Evolutionary conservation across 257 asterid genomes (phyloP), one percentile per base, ranked within the genome.

Genomic region (Perilla frutescens): DNA sequence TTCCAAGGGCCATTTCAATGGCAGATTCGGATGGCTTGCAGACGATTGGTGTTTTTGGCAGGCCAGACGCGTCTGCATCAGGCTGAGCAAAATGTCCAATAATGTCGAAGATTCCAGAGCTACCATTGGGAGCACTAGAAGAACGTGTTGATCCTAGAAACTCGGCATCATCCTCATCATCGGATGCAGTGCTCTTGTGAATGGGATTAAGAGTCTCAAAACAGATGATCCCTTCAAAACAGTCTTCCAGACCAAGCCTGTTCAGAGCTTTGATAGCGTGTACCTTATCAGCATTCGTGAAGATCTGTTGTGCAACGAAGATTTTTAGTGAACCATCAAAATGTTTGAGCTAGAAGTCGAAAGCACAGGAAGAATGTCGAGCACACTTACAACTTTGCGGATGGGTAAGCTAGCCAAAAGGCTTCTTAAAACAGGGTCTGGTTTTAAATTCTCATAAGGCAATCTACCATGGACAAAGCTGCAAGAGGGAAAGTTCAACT

Each of bases 391-490:
- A 20, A 92, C 92, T 92, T 88, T 92, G 8, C 96, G 90, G 2
- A 80, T 71, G 15, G 96, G 98, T 83, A 90, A 71, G 82, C 94
- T 87, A 47, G 85, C 56, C 86, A 95, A 73, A 75, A 90, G 96
- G 81, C 89, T 87, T 78, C 93, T 85, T 57, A 95, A 53, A 69
- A 92, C 91, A 40, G 98, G 92, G 76, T 95, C 99, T 0, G 97
- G 97, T 73, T 84, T 95, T 14, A 95, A 34, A 79, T 90, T 92
- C 6, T 89, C 97, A 12, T 95, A 95, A 39, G 99, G 99, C 61
- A 95, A 81, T 83, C 98, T 89, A n/a, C 99, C 99, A 68, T 95
- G 99, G 62, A 95, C 94, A 80, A 90, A 92, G 60, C 98, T 91
- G 93, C 74, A 81, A 65, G 20, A 76, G 44, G 3, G 31, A 15